Evolutionary conservation across 108 stramenopile species (phyloP).

Genomic region (Fistulifera pelliculosa): DNA sequence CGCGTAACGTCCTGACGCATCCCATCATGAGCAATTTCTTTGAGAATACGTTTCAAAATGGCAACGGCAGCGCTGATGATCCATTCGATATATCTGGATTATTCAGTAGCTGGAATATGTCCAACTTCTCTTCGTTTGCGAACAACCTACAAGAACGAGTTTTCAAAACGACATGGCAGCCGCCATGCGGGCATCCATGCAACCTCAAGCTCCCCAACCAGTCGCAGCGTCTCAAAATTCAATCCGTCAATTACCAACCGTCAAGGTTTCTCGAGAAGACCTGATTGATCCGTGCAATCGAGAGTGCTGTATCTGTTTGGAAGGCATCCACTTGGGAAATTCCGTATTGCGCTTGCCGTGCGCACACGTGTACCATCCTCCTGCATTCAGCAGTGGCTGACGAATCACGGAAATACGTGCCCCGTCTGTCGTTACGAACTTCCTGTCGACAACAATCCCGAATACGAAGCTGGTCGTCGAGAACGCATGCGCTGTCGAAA

Average conservation of each 20-base stretch:
- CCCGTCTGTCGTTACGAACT: slow-evolving; percentile 70
- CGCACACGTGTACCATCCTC: slow-evolving; percentile 56
- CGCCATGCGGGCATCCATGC: background rate
- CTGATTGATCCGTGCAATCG: slow-evolving; percentile 50
- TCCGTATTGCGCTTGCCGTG: slow-evolving; percentile 50
- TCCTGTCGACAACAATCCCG: slow-evolving; percentile 47
- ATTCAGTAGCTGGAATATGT: no score
- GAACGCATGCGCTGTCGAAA: slow-evolving; percentile 55
- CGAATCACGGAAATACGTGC: slow-evolving; percentile 58
- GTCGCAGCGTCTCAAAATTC: slow-evolving; percentile 25
- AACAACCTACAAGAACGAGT: background rate
- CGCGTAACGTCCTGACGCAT: no score
- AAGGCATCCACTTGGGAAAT: slow-evolving; percentile 31
- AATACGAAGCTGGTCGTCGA: slow-evolving; percentile 56
- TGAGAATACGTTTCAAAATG: no score
- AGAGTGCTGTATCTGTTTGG: slow-evolving; percentile 80
- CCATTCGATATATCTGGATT: no score
- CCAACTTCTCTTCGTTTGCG: no score
- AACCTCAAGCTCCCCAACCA: slow-evolving; percentile 2
- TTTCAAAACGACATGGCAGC: background rate
- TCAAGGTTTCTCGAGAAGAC: slow-evolving; percentile 46
- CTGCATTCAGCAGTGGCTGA: slow-evolving; percentile 53
- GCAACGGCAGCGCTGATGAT: no score
- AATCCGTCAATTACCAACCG: slow-evolving; percentile 24
- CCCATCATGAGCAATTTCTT: no score